phyloP scores from a whole-genome alignment of 257 asterid genomes.

The Scutellaria minor region DNA sequence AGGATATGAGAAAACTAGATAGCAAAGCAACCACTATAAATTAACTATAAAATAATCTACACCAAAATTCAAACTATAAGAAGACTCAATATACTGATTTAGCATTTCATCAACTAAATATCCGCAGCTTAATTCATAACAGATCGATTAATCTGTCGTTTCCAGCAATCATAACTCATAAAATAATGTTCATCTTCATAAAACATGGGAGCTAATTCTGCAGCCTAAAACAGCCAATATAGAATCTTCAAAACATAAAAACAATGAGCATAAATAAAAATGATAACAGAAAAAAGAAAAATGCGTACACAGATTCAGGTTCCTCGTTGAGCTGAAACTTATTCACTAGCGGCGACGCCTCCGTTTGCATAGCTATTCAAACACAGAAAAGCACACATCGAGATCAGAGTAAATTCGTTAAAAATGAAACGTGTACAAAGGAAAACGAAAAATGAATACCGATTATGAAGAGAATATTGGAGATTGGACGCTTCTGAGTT shows the following conservation, averaged over 20 bases:
- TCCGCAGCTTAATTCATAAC: background rate
- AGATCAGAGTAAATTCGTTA: constrained; percentile 26
- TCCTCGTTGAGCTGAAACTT: constrained; percentile 78
- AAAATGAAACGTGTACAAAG: background rate
- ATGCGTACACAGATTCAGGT: constrained; percentile 56
- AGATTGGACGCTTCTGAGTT: constrained; percentile 52
- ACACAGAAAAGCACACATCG: background rate
- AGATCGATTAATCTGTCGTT: background rate
- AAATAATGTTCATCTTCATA: background rate
- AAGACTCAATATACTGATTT: background rate
- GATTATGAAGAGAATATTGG: constrained; percentile 76
- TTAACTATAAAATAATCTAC: background rate
- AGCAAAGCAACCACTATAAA: background rate
- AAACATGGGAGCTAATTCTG: background rate
- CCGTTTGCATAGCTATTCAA: constrained; percentile 86
- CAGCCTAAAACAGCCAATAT: background rate
- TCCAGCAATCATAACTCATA: constrained; percentile 12
- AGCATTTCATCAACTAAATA: constrained; percentile 7
- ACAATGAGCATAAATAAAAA: background rate
- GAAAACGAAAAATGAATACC: constrained; percentile 48
- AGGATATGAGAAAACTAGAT: constrained; percentile 3
- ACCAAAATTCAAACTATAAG: background rate
- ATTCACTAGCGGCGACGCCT: constrained; percentile 80
- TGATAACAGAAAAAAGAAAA: constrained; percentile 25
- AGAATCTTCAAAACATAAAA: background rate